Evolutionary conservation across 257 asterid genomes (phyloP).

Genomic region (Parsonsia alboflavescens): DNA sequence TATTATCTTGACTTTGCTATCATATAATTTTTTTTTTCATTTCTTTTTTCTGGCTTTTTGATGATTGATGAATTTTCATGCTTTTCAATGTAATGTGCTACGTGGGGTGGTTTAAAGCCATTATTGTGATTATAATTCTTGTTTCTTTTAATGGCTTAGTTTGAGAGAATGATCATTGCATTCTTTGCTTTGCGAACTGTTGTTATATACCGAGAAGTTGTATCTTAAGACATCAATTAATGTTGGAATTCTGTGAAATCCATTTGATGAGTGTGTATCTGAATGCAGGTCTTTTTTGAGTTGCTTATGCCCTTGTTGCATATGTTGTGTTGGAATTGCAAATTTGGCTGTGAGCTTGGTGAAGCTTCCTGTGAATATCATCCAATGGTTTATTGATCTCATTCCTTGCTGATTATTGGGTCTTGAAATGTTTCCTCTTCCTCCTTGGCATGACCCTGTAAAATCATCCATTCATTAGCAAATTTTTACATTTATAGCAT

Average conservation of each 20-base stretch:
- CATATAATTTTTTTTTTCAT: background rate
- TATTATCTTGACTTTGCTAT: background rate
- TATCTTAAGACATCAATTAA: background rate
- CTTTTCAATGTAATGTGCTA: background rate
- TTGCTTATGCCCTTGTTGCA: conserved; percentile 55
- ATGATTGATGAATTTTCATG: background rate
- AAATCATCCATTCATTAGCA: background rate
- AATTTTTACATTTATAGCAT: background rate
- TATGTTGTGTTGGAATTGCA: conserved; percentile 43
- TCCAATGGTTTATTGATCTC: conserved; percentile 39
- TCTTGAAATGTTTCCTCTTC: background rate
- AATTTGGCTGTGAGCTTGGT: conserved; percentile 36
- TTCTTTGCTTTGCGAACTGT: background rate
- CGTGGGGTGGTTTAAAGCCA: background rate
- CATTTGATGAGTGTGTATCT: background rate
- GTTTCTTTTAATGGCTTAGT: background rate
- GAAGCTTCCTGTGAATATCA: conserved; percentile 38
- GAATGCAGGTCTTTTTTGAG: conserved; percentile 32
- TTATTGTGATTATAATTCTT: background rate
- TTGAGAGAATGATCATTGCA: background rate
- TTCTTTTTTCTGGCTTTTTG: background rate
- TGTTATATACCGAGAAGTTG: background rate
- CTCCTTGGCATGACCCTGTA: background rate
- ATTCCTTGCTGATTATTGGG: conserved; percentile 45
- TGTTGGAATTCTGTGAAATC: background rate